A percentile compares a stretch with the other conserved stretches of the same genome.
Evolutionary conservation across 169 alveolate genomes (phyloP).

Genomic region (Plasmodium vinckei): DNA sequence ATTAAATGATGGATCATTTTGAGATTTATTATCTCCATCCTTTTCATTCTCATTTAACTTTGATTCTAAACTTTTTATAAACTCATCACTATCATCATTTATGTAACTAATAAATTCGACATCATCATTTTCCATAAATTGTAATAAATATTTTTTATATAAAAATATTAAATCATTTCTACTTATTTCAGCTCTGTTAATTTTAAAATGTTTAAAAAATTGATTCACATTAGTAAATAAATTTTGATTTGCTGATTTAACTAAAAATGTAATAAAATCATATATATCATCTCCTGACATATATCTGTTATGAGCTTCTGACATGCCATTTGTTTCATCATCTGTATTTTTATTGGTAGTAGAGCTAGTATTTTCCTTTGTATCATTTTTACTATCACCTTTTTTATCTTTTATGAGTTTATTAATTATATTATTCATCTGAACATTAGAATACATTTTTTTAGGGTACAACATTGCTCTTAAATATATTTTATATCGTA

Average conservation of each 20-base stretch:
- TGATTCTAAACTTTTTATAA: neutral
- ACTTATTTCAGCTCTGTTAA: constrained; percentile 76
- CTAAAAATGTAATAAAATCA: constrained; percentile 72
- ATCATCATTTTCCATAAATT: constrained; percentile 77
- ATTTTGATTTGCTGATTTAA: constrained; percentile 71
- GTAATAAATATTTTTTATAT: constrained; percentile 68
- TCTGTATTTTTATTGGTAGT: neutral
- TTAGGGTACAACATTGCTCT: constrained; percentile 64
- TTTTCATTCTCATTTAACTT: neutral
- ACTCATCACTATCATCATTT: constrained; percentile 68
- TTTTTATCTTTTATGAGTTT: constrained; percentile 25
- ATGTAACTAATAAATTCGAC: constrained; percentile 69
- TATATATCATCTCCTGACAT: constrained; percentile 77
- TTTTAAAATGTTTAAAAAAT: constrained; percentile 73
- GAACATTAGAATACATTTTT: constrained; percentile 68
- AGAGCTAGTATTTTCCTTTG: constrained; percentile 5
- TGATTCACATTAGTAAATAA: constrained; percentile 75
- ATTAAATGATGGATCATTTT: constrained; percentile 3
- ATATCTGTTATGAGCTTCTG: constrained; percentile 27
- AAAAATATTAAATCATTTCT: constrained; percentile 76
- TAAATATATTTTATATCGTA: constrained; percentile 63
- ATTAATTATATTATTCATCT: constrained; percentile 28
- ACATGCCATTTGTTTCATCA: neutral
- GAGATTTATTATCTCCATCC: constrained; percentile 1
- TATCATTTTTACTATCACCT: neutral